phyloP scores from a whole-genome alignment of 129 eudicot genomes.

The Erigeron canadensis region DNA sequence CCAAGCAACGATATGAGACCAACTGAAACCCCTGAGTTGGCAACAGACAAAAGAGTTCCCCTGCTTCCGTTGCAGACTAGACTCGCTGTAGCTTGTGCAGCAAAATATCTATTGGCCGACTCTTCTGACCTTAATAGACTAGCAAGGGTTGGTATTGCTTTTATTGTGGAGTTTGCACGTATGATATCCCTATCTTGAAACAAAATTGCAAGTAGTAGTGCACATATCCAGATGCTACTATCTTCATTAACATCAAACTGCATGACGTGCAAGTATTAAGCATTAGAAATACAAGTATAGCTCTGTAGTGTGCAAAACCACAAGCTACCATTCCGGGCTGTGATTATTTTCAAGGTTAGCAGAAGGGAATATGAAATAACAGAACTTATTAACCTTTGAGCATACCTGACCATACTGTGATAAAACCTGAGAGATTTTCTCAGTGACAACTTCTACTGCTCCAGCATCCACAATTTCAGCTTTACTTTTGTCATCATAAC shows the following conservation, averaged over 20 bases:
- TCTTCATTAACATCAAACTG: conserved; percentile 78
- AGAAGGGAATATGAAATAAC: not conserved
- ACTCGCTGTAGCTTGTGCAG: conserved; percentile 93
- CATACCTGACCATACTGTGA: conserved; percentile 68
- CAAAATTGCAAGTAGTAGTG: conserved; percentile 70
- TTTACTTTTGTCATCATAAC: conserved; percentile 69
- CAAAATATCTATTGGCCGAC: conserved; percentile 80
- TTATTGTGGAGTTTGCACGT: conserved; percentile 76
- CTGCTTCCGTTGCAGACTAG: conserved; percentile 95
- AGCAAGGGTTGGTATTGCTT: conserved; percentile 80
- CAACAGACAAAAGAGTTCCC: conserved; percentile 95
- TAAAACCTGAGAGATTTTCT: conserved; percentile 67
- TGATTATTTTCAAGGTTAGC: not conserved
- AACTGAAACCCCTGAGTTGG: conserved; percentile 90
- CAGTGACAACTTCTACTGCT: conserved; percentile 81
- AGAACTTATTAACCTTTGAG: conserved; percentile 6
- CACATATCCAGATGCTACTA: conserved; percentile 81
- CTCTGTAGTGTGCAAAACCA: no score
- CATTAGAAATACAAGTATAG: not conserved
- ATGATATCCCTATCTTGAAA: conserved; percentile 95
- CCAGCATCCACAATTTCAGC: conserved; percentile 89
- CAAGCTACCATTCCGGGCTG: not conserved
- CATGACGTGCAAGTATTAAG: conserved; percentile 15
- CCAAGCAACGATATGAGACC: conserved; percentile 94
- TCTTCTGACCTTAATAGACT: conserved; percentile 87